Base-by-base conservation (phyloP, 495 filamentous ascomycete genomes). In the Aspergillus hancockii region DNA sequence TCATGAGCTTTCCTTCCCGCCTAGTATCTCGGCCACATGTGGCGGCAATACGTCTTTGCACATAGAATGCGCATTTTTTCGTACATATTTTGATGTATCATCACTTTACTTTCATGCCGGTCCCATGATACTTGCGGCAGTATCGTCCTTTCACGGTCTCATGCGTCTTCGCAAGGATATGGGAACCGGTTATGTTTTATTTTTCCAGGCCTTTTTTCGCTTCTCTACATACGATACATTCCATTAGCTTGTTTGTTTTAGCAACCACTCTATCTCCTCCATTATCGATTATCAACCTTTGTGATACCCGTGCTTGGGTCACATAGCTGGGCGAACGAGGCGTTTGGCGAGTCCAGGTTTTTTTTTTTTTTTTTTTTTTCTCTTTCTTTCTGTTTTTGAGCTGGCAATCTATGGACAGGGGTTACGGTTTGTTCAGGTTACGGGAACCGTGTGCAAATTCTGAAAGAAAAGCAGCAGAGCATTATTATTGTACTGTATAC, bases 1-100 rank as follows among this genome's bases (percentile, higher is more conserved):
- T 67, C 69, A 52, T 78, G 63, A 71, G 47, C 21, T 45, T 49
- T 53, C 22, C 45, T 56, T 23, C 12, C 43, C 18, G 41, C 25
- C 16, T 53, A 12, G 7, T 23, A 32, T 54, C 34, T 47, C 34
- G 41, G 57, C 18, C 16, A 25, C 55, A 28, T 51, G 31, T 45
- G 52, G 36, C 19, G 30, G 21, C 49, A 40, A 47, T 63, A 63
- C 54, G 54, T 59, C 63, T 61, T 55, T 73, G 72, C 70, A 75
- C 75, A 75, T 75, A 75, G 50, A 50, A 67, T 55, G 50, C 22
- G 54, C 40, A 43, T 32, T 63, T 56, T 54, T 34, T 50, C 54
- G 65, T 66, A 68, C 61, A 70, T 68, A 71, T 50, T 54, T 65
- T 60, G 62, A 72, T 77, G 71, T 75, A 75, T 64, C 59, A 75